phyloP scores from a whole-genome alignment of 352 stramenopile genomes.

The Phytophthora aleatoria region DNA sequence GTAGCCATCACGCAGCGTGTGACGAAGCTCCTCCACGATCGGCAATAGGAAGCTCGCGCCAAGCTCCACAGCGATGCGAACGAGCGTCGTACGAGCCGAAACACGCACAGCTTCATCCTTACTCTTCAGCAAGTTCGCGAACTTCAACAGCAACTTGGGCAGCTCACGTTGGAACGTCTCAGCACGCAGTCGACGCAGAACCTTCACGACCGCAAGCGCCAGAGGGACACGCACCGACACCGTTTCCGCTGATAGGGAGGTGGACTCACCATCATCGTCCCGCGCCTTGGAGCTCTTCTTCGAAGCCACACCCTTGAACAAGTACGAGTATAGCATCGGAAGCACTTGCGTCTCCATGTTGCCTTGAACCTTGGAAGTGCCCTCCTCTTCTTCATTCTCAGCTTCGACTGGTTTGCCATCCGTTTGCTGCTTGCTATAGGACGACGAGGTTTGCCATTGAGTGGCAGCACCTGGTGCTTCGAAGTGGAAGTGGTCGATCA shows the following conservation, averaged over 20 bases:
- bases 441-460: conserved; percentile 33
- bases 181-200: conserved; percentile 93
- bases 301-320: conserved; percentile 87
- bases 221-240: conserved; percentile 91
- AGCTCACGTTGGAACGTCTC: conserved; percentile 93
- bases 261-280: conserved; percentile 57
- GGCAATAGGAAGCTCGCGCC: conserved; percentile 84
- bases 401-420: conserved; percentile 9
- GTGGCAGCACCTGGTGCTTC: conserved; percentile 51
- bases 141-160: conserved; percentile 93
- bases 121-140: conserved; percentile 87
- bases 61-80: conserved; percentile 94
- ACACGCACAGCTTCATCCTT: conserved; percentile 94
- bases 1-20: conserved; percentile 83
- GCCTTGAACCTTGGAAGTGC: conserved; percentile 72
- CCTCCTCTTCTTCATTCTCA: conserved; percentile 23
- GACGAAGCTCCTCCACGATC: conserved; percentile 83
- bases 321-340: conserved; percentile 84
- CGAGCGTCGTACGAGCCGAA: conserved; percentile 92
- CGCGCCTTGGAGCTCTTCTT: conserved; percentile 62
- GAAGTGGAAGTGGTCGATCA: conserved; percentile 98
- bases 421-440: not conserved
- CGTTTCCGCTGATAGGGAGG: conserved; percentile 27
- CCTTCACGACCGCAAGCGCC: conserved; percentile 96
- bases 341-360: conserved; percentile 82